Conservation (phyloP, 306 rosid genomes). For the Castanopsis chinensis region DNA sequence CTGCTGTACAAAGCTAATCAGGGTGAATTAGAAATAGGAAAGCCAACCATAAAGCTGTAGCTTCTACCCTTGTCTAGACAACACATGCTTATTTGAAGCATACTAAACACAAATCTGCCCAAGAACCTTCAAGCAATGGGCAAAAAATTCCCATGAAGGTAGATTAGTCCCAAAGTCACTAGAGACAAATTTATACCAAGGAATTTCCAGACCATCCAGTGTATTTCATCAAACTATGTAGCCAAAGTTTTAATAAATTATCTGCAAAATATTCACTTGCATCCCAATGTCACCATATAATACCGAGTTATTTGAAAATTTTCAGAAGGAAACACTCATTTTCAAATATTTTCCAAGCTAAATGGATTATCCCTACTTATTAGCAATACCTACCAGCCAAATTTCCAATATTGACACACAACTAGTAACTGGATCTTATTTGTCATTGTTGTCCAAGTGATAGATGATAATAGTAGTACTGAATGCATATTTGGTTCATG, state of each 20-base stretch:
- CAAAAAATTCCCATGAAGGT: not conserved
- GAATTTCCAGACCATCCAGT: not conserved
- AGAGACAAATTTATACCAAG: not conserved
- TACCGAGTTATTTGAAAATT: not conserved
- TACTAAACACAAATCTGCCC: not conserved
- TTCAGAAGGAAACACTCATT: not conserved
- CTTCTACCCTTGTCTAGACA: not conserved
- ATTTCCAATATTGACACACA: not conserved
- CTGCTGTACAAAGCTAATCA: not conserved
- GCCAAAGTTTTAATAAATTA: not conserved
- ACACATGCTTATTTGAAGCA: not conserved
- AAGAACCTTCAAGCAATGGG: not conserved
- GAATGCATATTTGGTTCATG: not conserved
- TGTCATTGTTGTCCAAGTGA: not conserved
- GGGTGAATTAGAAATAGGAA: not conserved
- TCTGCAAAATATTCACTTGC: not conserved
- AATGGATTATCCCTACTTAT: not conserved
- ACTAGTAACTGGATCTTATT: not conserved
- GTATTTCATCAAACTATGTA: slow-evolving; percentile 3
- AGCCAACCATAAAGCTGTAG: not conserved
- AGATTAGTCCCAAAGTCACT: not conserved
- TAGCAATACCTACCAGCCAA: not conserved
- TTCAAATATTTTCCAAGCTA: not conserved
- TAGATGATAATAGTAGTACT: not conserved
- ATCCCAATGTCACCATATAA: not conserved